Evolutionary conservation across 1,284 basidiomycete genomes (phyloP), one percentile per base, ranked within the genome.

Genomic region (Heterobasidion occidentale): DNA sequence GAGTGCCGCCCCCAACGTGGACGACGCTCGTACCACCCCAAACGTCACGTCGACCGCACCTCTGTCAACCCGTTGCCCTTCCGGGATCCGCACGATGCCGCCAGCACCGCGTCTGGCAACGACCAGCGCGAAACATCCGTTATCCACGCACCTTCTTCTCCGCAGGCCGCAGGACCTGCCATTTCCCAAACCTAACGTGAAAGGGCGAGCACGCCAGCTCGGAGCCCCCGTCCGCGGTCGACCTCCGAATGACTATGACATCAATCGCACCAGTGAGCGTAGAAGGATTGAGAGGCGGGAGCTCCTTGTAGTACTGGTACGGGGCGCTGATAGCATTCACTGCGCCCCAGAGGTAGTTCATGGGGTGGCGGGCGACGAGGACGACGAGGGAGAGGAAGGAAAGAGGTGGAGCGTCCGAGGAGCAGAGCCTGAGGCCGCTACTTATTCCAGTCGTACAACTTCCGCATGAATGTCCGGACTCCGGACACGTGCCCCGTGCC

Each of bases 171-270:
- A 99, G 79, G 2, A 99, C 94, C 70, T 96, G 94, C 77, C 95
- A 89, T 79, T 99, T 99, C 56, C 97, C 97, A 70, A 99, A 99
- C 57, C 97, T 80, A 46, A 99, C 95, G 71, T 99, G 97, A 67
- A 99, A 99, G 0, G 97, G 97, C 14, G 94, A 94, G 68, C 94
- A 97, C 2, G 84, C 90, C 36, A 98, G 83, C 63, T 90, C 89
- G 20, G 78, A 78, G 53, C 77, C 79, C 56, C 84, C 84, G 60
- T 83, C 79, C 58, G 82, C 75, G 46, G 82, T 48, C 9, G 84
- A 84, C 53, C 88, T 81, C 60, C 88, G 84, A 53, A 98, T 85
- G 63, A 97, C 94, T 66, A 98, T 94, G 71, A 98, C 91, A 77
- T 98, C 94, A 77, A 98, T 97, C 50, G 94, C 94, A 52, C 94